These are phyloP conservation scores for Rutstroemia sp. DNA, from an alignment of 2,329 filamentous ascomycete genomes.

Conservation along the genomic window DNA sequence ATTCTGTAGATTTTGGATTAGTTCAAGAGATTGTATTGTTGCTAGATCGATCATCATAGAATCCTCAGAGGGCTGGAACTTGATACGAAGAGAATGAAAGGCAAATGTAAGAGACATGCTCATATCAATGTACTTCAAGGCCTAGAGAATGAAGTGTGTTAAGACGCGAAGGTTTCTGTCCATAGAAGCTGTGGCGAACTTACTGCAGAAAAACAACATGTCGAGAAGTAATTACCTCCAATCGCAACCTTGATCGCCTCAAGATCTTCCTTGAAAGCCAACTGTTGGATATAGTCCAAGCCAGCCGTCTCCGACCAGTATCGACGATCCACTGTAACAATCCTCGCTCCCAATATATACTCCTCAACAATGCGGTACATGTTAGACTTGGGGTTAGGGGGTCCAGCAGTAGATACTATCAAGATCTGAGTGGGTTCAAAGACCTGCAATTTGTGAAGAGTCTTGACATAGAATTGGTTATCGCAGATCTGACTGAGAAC, in stretches of 20 bases:
- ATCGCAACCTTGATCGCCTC: slow-evolving; percentile 74
- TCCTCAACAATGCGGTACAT: slow-evolving; percentile 68
- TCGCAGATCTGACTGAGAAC: slow-evolving; percentile 88
- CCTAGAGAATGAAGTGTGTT: slow-evolving; percentile 40
- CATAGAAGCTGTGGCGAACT: slow-evolving; percentile 26
- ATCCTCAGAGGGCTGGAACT: slow-evolving; percentile 80
- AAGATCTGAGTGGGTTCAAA: slow-evolving; percentile 75
- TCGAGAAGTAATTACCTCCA: slow-evolving; percentile 77
- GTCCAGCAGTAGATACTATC: slow-evolving; percentile 62
- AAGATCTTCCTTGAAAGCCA: slow-evolving; percentile 75
- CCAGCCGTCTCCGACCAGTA: slow-evolving; percentile 79
- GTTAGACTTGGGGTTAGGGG: slow-evolving; percentile 61
- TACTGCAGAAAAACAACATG: slow-evolving; percentile 81
- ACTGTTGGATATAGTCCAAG: slow-evolving; percentile 66
- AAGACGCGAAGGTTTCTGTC: slow-evolving; percentile 2
- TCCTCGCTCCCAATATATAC: slow-evolving; percentile 54
- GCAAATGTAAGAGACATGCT: slow-evolving; percentile 62
- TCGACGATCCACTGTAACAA: slow-evolving; percentile 63
- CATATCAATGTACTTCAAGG: slow-evolving; percentile 71
- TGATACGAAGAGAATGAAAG: slow-evolving; percentile 74
- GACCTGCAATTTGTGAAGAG: slow-evolving; percentile 77
- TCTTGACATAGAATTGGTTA: slow-evolving; percentile 84
- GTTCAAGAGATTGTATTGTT: slow-evolving; percentile 78
- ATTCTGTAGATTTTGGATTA: slow-evolving; percentile 80
- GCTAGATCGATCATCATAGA: slow-evolving; percentile 94